Evolutionary conservation across 1,284 basidiomycete species (phyloP), one percentile per base, ranked within the genome.

Genomic region (Cystobasidium sp.): DNA sequence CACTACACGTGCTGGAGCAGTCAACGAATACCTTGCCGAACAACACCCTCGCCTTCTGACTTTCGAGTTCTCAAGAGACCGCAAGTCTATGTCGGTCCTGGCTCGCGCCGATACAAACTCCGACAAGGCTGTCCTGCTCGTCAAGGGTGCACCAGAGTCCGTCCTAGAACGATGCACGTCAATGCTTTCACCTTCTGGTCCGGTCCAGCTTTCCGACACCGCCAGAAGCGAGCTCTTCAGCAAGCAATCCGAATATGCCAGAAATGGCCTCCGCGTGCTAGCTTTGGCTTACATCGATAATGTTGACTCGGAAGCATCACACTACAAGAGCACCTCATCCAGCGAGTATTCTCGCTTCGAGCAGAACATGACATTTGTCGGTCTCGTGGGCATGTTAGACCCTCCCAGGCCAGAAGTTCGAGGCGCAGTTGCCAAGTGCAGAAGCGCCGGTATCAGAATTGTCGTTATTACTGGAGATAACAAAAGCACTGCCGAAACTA

Each of bases 391-490:
- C 73, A 99, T 99, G 96, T 87, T 96, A 46, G 97, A 99, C 81
- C 97, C 96, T 16, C 97, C 97, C 16, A 91, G 97, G 37, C 95
- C 95, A 14, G 97, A 98, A 83, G 96, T 95, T 37, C 87, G 87
- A 56, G 85, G 84, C 49, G 96, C 97, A 16, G 90, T 99, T 52
- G 91, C 90, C 51, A 93, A 93, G 81, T 98, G 95, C 84, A 89
- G 87, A 78, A 89, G 90, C 37, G 97, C 97, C 3, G 97, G 97
- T 31, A 97, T 99, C 79, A 88, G 94, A 55, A 94, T 97, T 53
- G 90, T 99, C 77, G 95, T 97, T 79, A 97, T 99, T 82, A 99
- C 97, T 1, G 97, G 97, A 51, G 97, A 99, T 84, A 97, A 97
- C 85, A 96, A 97, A 86, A 90, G 90, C 78, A 99, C 97, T 24